Base-by-base conservation (phyloP, 441 rosid species). In the Pelargonium fulgidum region DNA sequence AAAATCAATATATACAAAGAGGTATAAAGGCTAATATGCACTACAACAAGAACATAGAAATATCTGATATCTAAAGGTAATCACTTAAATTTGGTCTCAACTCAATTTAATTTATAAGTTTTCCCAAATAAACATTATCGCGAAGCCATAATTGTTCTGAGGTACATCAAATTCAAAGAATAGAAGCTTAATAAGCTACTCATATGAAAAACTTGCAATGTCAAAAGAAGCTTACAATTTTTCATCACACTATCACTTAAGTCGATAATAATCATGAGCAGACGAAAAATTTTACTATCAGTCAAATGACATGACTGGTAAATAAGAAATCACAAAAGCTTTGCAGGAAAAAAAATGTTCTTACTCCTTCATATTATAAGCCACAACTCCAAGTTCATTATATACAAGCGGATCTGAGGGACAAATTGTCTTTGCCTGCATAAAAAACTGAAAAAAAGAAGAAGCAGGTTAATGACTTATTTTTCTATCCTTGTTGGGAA, bases 371-470 rank as follows among this genome's bases (percentile, higher is more conserved):
- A 89, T 86, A 73, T 88, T 83, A 80, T 86, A 93, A 66, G 97
- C 89, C 81, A 91, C 99, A 81, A 93, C 96, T 56, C 97, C 97
- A 7, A 93, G 91, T 83, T 93, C 99, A 72, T 91, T 93, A 77
- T 86, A 88, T 48, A 93, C 93, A 75, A 91, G 90, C 65, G 99
- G 99, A 81, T 93, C 97, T 33, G 93, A 88, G 68, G 93, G 86
- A 72, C 96, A 91, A 68, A 88, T 88, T 50, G 81, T 72, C 85
- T 89, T 91, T 62, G 99, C 95, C 92, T 91, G 96, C 90, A 89
- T 85, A 74, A 89, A 86, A 79, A 91, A 93, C 97, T 93, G 85
- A 8, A 76, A 78, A 74, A 52, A 54, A 17, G 5, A 3, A 50
- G 17, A 8, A 54, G 20, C 59, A 52, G 14, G 59, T 52, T 52